Base-by-base conservation (phyloP, 257 asterid genomes). In the Lithospermum erythrorhizon region DNA sequence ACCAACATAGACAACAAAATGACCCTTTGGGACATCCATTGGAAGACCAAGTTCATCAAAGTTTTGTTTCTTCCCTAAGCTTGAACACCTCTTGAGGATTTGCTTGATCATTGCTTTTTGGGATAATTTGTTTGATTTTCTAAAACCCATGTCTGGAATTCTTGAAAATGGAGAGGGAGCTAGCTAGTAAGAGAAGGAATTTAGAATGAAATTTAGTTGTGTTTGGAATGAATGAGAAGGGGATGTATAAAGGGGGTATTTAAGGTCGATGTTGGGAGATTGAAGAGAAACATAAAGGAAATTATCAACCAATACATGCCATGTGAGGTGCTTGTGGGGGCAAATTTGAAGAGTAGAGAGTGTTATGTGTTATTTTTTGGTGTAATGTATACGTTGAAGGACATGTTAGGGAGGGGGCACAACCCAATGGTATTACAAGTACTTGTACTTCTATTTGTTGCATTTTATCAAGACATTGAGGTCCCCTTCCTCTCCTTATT, bases 321-420 rank as follows among this genome's bases (percentile, higher is more conserved):
- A 79, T 79, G 80, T 77, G 85, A 78, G 74, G 65, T 61, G 63
- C 20, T 57, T 74, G 82, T 74, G 82, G 85, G 66, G 83, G 69
- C 77, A 73, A 66, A 29, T 70, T 60, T 41, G 49, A 41, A 41
- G 49, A 41, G 49, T 41, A 54, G 79, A 75, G 78, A 69, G 79
- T 79, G 68, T 62, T n/a, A 63, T 78, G 80, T 76, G 80, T 76
- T 73, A 71, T 75, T 24, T 41, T 41, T 41, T 11, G 18, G 82
- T 79, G 73, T 61, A 68, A 25, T 72, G 83, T 72, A 72, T 64
- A 59, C 57, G 75, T 32, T 53, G 25, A 59, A 72, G 49, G 67
- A 62, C 74, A 71, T 61, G 72, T 48, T 41, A 7, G 66, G 6
- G 32, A 7, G 70, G 76, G 76, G 75, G 73, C 79, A 71, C 49